phyloP scores from a whole-genome alignment of 2,329 filamentous ascomycete species.

The Cordyceps fumosorosea region DNA sequence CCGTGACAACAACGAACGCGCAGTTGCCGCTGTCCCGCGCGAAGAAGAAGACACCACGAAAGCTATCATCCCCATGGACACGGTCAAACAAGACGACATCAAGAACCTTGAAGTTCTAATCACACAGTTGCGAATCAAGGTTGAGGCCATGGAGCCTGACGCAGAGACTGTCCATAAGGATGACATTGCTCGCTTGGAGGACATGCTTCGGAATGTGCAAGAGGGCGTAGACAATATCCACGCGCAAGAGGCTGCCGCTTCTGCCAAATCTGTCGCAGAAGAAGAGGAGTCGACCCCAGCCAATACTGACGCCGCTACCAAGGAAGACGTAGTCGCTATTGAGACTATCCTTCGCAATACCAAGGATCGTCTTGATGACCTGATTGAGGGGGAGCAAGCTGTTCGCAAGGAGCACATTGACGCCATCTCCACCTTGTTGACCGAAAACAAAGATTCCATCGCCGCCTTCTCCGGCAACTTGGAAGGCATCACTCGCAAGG shows the following conservation, averaged over 20 bases:
- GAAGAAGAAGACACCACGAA: slow-evolving; percentile 19
- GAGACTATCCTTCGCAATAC: slow-evolving; percentile 87
- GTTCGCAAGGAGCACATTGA: slow-evolving; percentile 62
- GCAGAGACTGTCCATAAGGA: slow-evolving; percentile 36
- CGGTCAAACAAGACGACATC: slow-evolving; percentile 64
- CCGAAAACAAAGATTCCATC: slow-evolving; percentile 70
- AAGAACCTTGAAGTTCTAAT: slow-evolving; percentile 82
- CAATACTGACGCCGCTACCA: slow-evolving; percentile 34
- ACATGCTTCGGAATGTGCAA: slow-evolving; percentile 43
- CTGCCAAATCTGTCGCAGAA: slow-evolving; percentile 17
- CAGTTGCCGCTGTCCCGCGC: slow-evolving; percentile 36
- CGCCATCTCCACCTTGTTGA: slow-evolving; percentile 57
- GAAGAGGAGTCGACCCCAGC: slow-evolving; percentile 11
- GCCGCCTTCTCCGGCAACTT: slow-evolving; percentile 59
- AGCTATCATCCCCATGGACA: slow-evolving; percentile 36
- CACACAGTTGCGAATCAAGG: slow-evolving; percentile 73
- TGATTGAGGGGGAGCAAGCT: slow-evolving; percentile 64
- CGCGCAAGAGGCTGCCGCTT: slow-evolving; percentile 22
- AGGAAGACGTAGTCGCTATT: slow-evolving; percentile 84
- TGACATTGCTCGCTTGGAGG: slow-evolving; percentile 50
- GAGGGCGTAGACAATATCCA: slow-evolving; percentile 40
- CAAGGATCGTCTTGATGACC: slow-evolving; percentile 78
- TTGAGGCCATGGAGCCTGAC: slow-evolving; percentile 50
- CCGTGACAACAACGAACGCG: slow-evolving; percentile 46
- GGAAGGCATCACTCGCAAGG: slow-evolving; percentile 66